Base-by-base conservation (phyloP, 805 yeast species). In the Candida xiaguanensis region DNA sequence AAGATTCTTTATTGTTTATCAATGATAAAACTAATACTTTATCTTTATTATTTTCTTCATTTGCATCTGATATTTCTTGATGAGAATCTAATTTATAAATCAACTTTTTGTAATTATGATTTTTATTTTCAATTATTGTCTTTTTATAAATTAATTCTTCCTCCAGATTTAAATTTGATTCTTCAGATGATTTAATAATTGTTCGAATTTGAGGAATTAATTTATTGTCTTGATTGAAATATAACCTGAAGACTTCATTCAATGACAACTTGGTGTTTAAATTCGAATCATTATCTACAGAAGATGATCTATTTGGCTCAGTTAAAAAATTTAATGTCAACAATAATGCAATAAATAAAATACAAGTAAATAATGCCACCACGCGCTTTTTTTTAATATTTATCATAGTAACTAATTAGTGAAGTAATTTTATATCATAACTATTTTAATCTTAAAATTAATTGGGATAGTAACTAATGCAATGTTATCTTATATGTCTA, bases 1-100 rank as follows among this genome's bases (percentile, higher is more conserved):
- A 31, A 13, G 34, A 31, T 5, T 31, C 34, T 13, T 22, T 19
- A 31, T 31, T 22, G 14, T 22, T 22, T 12, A 31, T 22, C 18
- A 31, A 22, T 8, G 34, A 15, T 5, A 31, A 14, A 31, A 31
- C 19, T 13, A 31, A 31, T 15, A 31, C n/a, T 11, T 13, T 13
- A 6, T 11, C n/a, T 15, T 20, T 20, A 11, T 17, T 6, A 3
- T 9, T 7, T 7, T 14, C 26, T 11, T 28, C 31, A 13, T 14
- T 6, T 13, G 12, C n/a, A n/a, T n/a, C n/a, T n/a, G n/a, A n/a
- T n/a, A n/a, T 15, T 8, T 14, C 14, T 8, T 11, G 4, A 13
- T 28, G 5, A 5, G 17, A 14, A 14, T 19, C 17, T 13, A n/a
- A 5, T 4, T 13, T 19, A 11, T 19, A 31, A 15, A 8, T 13